Evolutionary conservation across 345 rosid genomes (phyloP).

Genomic region (Eucalyptus marginata): DNA sequence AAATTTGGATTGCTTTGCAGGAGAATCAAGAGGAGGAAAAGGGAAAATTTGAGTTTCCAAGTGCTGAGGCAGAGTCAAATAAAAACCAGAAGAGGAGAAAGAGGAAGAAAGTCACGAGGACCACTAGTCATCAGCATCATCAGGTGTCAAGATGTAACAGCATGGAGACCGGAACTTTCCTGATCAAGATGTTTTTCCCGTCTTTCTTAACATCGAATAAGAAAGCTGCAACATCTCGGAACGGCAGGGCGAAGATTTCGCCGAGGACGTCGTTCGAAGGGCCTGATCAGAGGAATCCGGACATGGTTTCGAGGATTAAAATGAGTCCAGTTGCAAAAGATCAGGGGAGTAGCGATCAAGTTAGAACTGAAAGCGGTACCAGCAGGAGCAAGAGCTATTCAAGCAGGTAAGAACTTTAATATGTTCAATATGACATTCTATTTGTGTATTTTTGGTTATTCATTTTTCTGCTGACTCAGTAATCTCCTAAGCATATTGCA

Average conservation of each 20-base stretch:
- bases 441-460: background rate
- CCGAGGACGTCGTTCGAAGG: constrained; percentile 7
- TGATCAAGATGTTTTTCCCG: constrained; percentile 39
- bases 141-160: constrained; percentile 16
- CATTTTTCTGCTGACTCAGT: background rate
- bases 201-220: constrained; percentile 6
- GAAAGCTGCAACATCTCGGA: background rate
- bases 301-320: constrained; percentile 2
- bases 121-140: background rate
- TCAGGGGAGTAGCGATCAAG: background rate
- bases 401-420: constrained; percentile 9
- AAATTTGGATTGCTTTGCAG: background rate
- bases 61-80: background rate
- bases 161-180: constrained; percentile 29
- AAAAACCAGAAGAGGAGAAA: background rate
- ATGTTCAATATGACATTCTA: background rate
- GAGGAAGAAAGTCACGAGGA: background rate
- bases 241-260: background rate
- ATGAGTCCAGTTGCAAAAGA: background rate
- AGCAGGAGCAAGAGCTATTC: background rate
- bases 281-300: background rate
- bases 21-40: background rate
- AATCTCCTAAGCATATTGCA: background rate
- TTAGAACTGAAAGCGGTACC: background rate
- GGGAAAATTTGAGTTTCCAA: background rate